Conservation (phyloP, 2,329 filamentous ascomycete species). For the Drechmeria coniospora region DNA sequence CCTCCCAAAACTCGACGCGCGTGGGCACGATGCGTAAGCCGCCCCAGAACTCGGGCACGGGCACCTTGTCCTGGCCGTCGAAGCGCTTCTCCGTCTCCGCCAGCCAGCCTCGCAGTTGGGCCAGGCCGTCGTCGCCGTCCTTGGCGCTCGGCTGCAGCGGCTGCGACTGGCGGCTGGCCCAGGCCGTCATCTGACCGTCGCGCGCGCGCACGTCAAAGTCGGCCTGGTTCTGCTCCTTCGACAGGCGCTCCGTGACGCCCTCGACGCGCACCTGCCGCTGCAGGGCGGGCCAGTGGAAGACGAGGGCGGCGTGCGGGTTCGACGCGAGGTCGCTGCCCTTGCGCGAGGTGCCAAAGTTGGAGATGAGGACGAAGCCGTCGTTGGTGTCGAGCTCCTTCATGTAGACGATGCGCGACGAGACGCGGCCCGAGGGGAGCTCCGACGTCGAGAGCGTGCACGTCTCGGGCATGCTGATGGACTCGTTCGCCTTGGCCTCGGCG, state of each 20-base stretch:
- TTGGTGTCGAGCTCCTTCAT: slow-evolving; percentile 76
- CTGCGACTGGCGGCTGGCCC: slow-evolving; percentile 80
- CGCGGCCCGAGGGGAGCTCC: slow-evolving; percentile 63
- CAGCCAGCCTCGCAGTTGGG: slow-evolving; percentile 62
- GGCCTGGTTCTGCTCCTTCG: slow-evolving; percentile 52
- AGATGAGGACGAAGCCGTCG: slow-evolving; percentile 77
- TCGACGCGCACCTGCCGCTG: slow-evolving; percentile 92
- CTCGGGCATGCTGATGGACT: slow-evolving; percentile 59
- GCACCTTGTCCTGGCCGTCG: slow-evolving; percentile 60
- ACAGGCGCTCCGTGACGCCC: slow-evolving; percentile 54
- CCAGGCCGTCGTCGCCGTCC: slow-evolving; percentile 48
- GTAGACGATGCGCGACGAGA: slow-evolving; percentile 78
- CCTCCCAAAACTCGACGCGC: slow-evolving; percentile 91
- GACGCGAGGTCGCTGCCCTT: slow-evolving; percentile 51
- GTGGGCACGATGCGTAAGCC: slow-evolving; percentile 75
- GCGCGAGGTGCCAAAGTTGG: slow-evolving; percentile 69
- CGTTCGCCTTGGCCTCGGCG: slow-evolving; percentile 44
- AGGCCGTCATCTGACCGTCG: slow-evolving; percentile 74
- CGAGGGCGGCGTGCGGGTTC: slow-evolving; percentile 68
- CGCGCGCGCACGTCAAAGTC: slow-evolving; percentile 57
- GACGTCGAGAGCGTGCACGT: slow-evolving; percentile 80
- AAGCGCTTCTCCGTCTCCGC: slow-evolving; percentile 63
- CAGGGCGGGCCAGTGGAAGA: slow-evolving; percentile 77
- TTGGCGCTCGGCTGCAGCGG: slow-evolving; percentile 39
- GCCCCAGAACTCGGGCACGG: slow-evolving; percentile 89